Evolutionary conservation across 441 rosid genomes (phyloP), one percentile per base, ranked within the genome.

Genomic region (Dalechampia spathulata): DNA sequence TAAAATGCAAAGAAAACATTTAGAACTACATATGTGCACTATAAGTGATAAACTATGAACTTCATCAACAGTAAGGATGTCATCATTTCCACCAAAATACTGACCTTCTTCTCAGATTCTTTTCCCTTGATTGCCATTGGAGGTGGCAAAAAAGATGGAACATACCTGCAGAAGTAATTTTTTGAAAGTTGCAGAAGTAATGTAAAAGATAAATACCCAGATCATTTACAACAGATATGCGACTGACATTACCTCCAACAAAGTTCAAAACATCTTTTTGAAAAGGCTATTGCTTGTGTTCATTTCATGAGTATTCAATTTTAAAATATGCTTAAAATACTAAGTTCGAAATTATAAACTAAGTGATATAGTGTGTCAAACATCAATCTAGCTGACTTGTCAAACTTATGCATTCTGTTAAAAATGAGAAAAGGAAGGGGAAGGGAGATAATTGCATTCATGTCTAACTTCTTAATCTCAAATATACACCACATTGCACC

Each of bases 141-240:
- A 66, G 99, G 99, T 52, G 99, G 99, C 71, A 93, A 70, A 60
- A 93, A 93, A 73, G 99, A 93, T 69, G 99, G 99, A 63, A 93
- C 95, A 80, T 93, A 93, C 84, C 99, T 93, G 80, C 84, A 79
- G 66, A 71, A 64, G 69, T 61, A 58, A 70, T 37, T 64, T 57
- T 47, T n/a, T n/a, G n/a, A n/a, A n/a, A n/a, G n/a, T n/a, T n/a
- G n/a, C n/a, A n/a, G n/a, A n/a, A n/a, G n/a, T n/a, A n/a, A n/a
- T n/a, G n/a, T n/a, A n/a, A 49, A 61, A 30, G 70, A 72, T 78
- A 78, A 80, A 73, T 64, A 74, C 75, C 86, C 67, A 62, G 55
- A 52, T 64, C 51, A 58, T 66, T 45, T 14, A 57, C 23, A 63
- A 72, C 44, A 62, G 30, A 50, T 25, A 30, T 10, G 20, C 30